phyloP scores from a whole-genome alignment of 2,329 filamentous ascomycete genomes.

The Dothidotthia symphoricarpi region DNA sequence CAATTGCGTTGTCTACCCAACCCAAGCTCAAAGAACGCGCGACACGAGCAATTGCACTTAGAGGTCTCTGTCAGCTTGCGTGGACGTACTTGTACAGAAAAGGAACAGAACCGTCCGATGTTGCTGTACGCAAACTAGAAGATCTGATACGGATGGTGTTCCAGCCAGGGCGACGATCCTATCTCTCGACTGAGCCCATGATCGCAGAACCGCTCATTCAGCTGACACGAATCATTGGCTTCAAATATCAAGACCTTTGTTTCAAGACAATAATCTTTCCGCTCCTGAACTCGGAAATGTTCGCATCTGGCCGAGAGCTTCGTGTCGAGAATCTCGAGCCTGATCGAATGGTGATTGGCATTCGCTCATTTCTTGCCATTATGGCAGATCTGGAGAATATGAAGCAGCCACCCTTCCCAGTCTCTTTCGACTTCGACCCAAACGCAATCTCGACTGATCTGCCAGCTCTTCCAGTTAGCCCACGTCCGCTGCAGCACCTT shows the following conservation, averaged over 20 bases:
- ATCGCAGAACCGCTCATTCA: conserved; percentile 89
- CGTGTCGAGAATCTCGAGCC: conserved; percentile 92
- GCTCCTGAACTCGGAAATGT: conserved; percentile 88
- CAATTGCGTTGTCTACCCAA: conserved; percentile 73
- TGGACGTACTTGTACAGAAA: conserved; percentile 90
- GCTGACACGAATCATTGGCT: conserved; percentile 90
- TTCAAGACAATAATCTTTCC: conserved; percentile 93
- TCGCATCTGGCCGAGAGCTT: conserved; percentile 71
- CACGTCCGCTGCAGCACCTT: conserved; percentile 32
- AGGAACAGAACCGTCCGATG: conserved; percentile 67
- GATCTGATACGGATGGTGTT: conserved; percentile 84
- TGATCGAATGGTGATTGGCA: conserved; percentile 95
- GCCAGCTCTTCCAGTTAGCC: conserved; percentile 33
- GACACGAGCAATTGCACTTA: conserved; percentile 75
- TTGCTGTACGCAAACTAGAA: conserved; percentile 76
- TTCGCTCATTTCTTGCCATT: conserved; percentile 87
- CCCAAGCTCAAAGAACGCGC: conserved; percentile 80
- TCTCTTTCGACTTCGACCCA: conserved; percentile 55
- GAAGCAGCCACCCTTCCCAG: conserved; percentile 81
- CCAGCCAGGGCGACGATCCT: conserved; percentile 73
- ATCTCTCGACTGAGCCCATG: conserved; percentile 78
- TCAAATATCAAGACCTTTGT: conserved; percentile 89
- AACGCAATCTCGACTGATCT: conserved; percentile 42
- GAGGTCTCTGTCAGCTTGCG: conserved; percentile 83
- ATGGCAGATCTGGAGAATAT: conserved; percentile 90